Conservation (phyloP, 2,329 filamentous ascomycete genomes). For the Colletotrichum sp. region DNA sequence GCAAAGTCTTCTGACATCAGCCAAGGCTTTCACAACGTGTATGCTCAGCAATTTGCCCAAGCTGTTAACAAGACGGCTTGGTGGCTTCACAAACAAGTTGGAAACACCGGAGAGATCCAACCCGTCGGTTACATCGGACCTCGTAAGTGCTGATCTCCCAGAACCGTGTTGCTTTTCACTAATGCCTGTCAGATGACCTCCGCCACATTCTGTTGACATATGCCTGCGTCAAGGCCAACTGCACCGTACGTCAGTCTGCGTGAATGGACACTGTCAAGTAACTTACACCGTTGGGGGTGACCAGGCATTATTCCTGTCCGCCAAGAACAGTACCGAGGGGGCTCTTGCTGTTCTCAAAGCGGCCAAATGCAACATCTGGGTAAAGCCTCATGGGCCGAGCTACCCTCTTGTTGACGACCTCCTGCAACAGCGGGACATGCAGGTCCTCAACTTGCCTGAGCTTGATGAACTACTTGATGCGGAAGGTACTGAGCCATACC, state of each 20-base stretch:
- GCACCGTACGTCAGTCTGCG: neutral
- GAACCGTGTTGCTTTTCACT: neutral
- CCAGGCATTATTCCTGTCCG: neutral
- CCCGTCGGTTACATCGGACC: neutral
- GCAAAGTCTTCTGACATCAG: neutral
- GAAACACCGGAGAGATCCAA: neutral
- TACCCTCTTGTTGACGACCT: neutral
- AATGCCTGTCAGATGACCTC: neutral
- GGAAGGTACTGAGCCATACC: neutral
- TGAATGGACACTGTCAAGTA: rapidly evolving
- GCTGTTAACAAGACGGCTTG: neutral
- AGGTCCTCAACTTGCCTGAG: neutral
- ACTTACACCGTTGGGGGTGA: neutral
- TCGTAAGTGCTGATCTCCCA: neutral
- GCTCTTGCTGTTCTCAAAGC: neutral
- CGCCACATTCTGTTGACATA: neutral
- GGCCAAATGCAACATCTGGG: neutral
- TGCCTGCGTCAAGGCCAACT: neutral
- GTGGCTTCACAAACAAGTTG: neutral
- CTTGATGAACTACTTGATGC: neutral
- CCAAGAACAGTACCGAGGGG: neutral
- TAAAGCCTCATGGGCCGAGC: neutral
- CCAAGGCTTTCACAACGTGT: rapidly evolving
- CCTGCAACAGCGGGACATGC: neutral
- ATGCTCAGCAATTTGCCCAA: rapidly evolving